phyloP scores from a whole-genome alignment of 1,139 yeast genomes.

The Geotrichum reessii region DNA sequence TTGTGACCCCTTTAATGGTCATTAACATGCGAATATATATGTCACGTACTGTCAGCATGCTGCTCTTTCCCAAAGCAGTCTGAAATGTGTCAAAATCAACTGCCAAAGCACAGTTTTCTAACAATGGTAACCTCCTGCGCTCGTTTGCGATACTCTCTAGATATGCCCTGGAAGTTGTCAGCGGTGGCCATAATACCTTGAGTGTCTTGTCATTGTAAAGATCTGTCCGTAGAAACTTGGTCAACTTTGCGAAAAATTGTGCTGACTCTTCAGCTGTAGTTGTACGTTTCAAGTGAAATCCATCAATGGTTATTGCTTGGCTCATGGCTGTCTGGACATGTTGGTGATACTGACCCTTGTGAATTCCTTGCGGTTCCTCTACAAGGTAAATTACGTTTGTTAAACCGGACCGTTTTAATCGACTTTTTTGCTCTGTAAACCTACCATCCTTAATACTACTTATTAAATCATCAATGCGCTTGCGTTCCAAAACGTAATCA shows the following conservation, averaged over 20 bases:
- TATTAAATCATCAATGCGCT: slow-evolving; percentile 80
- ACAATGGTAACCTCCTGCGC: slow-evolving; percentile 21
- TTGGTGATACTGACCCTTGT: slow-evolving; percentile 45
- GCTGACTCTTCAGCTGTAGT: slow-evolving; percentile 71
- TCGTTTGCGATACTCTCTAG: slow-evolving; percentile 20
- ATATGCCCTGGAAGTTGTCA: slow-evolving; percentile 38
- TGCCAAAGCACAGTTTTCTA: slow-evolving; percentile 40
- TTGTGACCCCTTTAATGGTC: slow-evolving; percentile 72
- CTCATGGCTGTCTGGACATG: slow-evolving; percentile 76
- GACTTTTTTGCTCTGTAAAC: slow-evolving; percentile 69
- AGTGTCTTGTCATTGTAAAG: slow-evolving; percentile 25
- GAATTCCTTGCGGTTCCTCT: slow-evolving; percentile 59
- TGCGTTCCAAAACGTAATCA: slow-evolving; percentile 80
- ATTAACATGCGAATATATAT: slow-evolving; percentile 69
- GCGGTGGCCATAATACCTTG: slow-evolving; percentile 42
- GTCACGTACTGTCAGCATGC: slow-evolving; percentile 67
- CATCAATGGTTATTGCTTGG: slow-evolving; percentile 59
- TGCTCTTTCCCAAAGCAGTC: slow-evolving; percentile 63
- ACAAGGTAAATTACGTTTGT: slow-evolving; percentile 66
- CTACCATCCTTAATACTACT: slow-evolving; percentile 82
- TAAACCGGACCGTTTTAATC: slow-evolving; percentile 66
- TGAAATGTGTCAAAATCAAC: slow-evolving; percentile 60
- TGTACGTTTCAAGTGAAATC: slow-evolving; percentile 65
- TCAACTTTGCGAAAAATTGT: slow-evolving; percentile 52
- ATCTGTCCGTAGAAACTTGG: slow-evolving; percentile 42